phyloP scores from a whole-genome alignment of 192 early-diverging fungal species.

The Gonapodya prolifera region DNA sequence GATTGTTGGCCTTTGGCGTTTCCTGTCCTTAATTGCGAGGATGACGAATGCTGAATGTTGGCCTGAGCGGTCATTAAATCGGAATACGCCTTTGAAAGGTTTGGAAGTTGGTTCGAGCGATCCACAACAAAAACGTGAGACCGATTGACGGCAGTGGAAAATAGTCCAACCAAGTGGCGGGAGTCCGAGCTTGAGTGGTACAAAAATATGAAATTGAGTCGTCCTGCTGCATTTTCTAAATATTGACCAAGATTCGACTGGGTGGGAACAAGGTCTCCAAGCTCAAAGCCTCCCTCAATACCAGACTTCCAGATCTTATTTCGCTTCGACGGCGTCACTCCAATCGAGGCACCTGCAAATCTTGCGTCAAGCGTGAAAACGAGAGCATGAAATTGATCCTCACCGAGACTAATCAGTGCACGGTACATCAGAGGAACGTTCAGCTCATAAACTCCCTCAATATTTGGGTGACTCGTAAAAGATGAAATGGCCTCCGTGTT shows the following conservation, averaged over 20 bases:
- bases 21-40: neutral
- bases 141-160: constrained; percentile 37
- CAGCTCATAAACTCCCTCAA: constrained; percentile 92
- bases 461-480: constrained; percentile 73
- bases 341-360: neutral
- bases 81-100: constrained; percentile 50
- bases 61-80: too few relatives aligned
- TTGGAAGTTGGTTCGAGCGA: constrained; percentile 54
- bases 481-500: constrained; percentile 59
- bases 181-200: constrained; percentile 54
- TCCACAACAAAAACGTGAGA: constrained; percentile 70
- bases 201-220: constrained; percentile 57
- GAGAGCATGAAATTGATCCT: constrained; percentile 30
- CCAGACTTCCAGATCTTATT: constrained; percentile 2
- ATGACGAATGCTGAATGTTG: too few relatives aligned
- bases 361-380: constrained; percentile 23
- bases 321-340: neutral
- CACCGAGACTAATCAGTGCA: constrained; percentile 67
- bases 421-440: constrained; percentile 68
- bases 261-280: constrained; percentile 13
- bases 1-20: neutral
- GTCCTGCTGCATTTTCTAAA: constrained; percentile 16
- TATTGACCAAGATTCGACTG: constrained; percentile 29
- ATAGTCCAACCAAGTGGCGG: constrained; percentile 58
- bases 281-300: constrained; percentile 22